These are phyloP conservation scores for Gossypium turneri DNA, from an alignment of 345 rosid species.

Conservation along the genomic window DNA sequence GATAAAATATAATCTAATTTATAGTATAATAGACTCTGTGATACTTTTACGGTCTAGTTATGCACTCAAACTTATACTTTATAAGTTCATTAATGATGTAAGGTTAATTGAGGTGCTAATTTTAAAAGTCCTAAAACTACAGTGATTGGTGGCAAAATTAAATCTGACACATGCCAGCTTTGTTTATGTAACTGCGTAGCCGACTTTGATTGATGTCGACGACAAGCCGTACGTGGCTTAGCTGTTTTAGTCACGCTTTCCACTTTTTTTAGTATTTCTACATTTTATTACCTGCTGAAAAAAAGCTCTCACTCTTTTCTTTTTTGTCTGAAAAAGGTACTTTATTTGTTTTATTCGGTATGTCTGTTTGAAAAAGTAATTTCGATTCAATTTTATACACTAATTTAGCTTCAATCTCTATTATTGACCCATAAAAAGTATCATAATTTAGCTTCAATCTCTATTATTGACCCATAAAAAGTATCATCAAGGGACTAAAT, in stretches of 20 bases:
- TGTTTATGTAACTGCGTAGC: background rate
- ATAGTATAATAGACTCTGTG: rapidly evolving
- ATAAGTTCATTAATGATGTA: too few relatives aligned
- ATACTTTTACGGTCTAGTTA: too few relatives aligned
- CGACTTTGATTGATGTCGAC: background rate
- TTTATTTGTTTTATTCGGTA: background rate
- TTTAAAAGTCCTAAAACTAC: too few relatives aligned
- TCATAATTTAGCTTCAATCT: too few relatives aligned
- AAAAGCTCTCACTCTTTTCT: background rate
- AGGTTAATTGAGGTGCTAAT: too few relatives aligned
- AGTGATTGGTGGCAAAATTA: background rate
- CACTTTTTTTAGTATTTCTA: background rate
- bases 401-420: too few relatives aligned
- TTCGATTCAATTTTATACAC: background rate
- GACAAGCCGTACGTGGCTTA: background rate
- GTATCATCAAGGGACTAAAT: too few relatives aligned
- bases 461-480: too few relatives aligned
- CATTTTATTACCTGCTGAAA: background rate
- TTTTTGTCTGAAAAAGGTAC: background rate
- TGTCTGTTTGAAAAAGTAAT: background rate
- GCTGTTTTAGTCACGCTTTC: background rate
- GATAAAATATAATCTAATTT: rapidly evolving
- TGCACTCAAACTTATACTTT: too few relatives aligned
- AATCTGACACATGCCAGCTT: background rate
- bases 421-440: too few relatives aligned